Base-by-base conservation (phyloP, 1,284 basidiomycete genomes). In the Ceratorhiza oryzae-sativae region DNA sequence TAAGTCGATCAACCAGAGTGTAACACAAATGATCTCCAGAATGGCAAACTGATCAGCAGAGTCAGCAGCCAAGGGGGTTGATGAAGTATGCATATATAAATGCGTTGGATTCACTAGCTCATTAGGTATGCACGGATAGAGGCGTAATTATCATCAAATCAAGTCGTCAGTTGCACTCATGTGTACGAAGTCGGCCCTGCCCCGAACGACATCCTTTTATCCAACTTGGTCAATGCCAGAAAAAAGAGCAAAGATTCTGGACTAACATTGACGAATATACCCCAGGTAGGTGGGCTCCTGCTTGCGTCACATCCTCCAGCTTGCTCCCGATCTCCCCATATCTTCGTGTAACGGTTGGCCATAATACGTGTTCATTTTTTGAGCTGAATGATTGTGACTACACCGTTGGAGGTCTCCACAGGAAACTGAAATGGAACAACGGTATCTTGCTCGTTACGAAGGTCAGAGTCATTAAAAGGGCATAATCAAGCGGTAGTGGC, bases 321-420 rank as follows among this genome's bases (percentile, higher is more conserved):
- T 68, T 68, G 53, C 25, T 41, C 4, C 53, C 65, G 13, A 12
- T 68, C 65, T 5, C 65, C 65, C 65, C 65, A 68, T 9, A 41
- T 68, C 41, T 49, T 27, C 12, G 34, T 32, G 74, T 80, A 78
- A 42, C 76, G 76, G 68, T 80, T 79, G 2, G 74, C 73, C 42
- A 75, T 67, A 13, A 77, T 48, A 30, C 56, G 72, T 13, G 76
- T 76, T 13, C 75, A 39, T 75, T 74, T 23, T 61, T 74, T 74
- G n/a, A 77, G 58, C 2, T 51, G 65, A 27, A 68, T 58, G 20
- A 36, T 68, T 13, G 65, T 68, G 27, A 68, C 32, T 34, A 42
- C 46, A 1, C 65, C 65, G 1, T 20, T 34, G 13, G 53, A n/a
- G 1, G 65, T 68, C 23, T 68, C 41, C 41, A 68, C 58, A 4